Conservation (phyloP, 148 eudicot species). For the Salicornia ramosissima region DNA sequence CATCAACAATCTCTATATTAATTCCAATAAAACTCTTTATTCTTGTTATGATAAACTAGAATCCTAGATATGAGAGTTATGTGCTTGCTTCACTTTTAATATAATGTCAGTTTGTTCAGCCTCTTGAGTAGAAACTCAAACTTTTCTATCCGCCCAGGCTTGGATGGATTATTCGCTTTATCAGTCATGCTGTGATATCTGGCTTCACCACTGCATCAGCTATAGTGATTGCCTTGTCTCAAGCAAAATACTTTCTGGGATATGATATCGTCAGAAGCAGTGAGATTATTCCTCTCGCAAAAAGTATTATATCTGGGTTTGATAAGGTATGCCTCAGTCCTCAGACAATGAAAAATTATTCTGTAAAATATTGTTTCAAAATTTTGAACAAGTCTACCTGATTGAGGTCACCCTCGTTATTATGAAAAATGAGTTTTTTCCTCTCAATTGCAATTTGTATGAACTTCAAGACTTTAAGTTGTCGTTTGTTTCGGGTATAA, state of each 20-base stretch:
- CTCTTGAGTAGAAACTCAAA: constrained; percentile 4
- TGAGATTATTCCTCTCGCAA: constrained; percentile 70
- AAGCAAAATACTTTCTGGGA: constrained; percentile 93
- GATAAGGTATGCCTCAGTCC: constrained; percentile 48
- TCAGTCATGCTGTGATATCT: constrained; percentile 98
- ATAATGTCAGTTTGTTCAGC: constrained; percentile 5
- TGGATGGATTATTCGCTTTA: constrained; percentile 97
- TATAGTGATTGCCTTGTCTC: constrained; percentile 89
- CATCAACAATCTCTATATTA: background rate
- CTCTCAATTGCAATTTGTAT: background rate
- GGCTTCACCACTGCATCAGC: constrained; percentile 99
- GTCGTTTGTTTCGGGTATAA: background rate
- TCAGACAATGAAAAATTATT: background rate
- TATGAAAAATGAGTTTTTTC: background rate
- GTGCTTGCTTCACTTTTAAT: background rate
- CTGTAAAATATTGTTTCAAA: background rate
- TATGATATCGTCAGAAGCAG: constrained; percentile 75
- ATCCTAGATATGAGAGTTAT: background rate
- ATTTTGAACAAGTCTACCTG: background rate
- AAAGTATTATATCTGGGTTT: constrained; percentile 77
- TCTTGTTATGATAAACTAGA: background rate
- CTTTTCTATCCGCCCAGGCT: constrained; percentile 46
- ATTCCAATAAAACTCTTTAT: background rate
- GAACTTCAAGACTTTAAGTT: background rate
- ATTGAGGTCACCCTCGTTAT: background rate